Base-by-base conservation (phyloP, 116 monocot species). In the Zostera marina region DNA sequence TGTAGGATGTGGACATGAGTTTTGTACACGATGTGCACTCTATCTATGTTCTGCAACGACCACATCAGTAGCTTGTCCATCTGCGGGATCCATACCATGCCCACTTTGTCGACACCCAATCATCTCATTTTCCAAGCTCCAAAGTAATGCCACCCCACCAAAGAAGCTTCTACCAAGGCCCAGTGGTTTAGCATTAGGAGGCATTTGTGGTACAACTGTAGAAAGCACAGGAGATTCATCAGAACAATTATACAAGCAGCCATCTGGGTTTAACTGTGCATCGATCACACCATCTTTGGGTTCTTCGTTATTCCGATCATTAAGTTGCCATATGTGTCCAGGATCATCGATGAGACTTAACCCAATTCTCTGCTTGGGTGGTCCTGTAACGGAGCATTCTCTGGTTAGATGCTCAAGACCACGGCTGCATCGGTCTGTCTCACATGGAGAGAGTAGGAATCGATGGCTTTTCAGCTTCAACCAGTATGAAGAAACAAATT, bases 1-100 rank as follows among this genome's bases (percentile, higher is more conserved):
- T 60, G 61, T 74, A 91, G 91, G 86, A 20, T 91, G 91, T 70
- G 44, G 61, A 14, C 91, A 91, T 53, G 91, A 91, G 65, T 91
- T 91, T 59, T 91, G 91, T 79, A 91, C 82, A 6, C 71, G 72
- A 66, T 91, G 91, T 39, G 91, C 91, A 1, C 65, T 91, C 3
- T 85, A 91, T 45, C 79, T 91, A 8, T 91, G 91, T 54, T 81
- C 91, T 22, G 85, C 82, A 41, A 79, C 53, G 62, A 70, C 56
- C 66, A 70, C 77, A 1, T 61, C 48, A 20, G 24, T 41, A 9
- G 19, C 74, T 4, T 72, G 82, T 3, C 82, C 82, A 5, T 65
- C 85, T 11, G 32, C 32, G 5, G 91, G 91, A 5, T 82, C 85
- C 5, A 75, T 91, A 26, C 67, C 85, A 2, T 93, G 87, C 57